Base-by-base conservation (phyloP, 1,139 yeast species). In the Pichia sp. region DNA sequence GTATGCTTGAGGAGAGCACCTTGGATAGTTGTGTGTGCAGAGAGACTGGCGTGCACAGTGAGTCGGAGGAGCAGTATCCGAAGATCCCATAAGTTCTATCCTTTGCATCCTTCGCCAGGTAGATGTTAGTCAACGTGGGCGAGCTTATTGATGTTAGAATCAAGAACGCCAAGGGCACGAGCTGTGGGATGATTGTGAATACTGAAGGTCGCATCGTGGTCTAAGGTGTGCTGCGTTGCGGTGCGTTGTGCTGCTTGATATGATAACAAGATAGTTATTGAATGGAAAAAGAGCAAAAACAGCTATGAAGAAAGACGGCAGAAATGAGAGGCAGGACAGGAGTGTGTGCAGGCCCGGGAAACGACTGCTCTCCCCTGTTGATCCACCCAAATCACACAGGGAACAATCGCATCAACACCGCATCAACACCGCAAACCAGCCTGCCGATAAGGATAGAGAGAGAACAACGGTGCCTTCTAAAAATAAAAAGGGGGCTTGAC, bases 81-180 rank as follows among this genome's bases (percentile, higher is more conserved):
- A 80, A 76, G 6, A 68, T 62, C 16, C 73, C 73, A 57, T 58
- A 67, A 2, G 31, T 49, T 16, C 57, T 56, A 53, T 59, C 63
- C 9, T 56, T 42, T 9, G 56, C 57, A 48, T 71, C 71, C 24
- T 67, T 68, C 54, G 71, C 80, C 33, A 81, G 63, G n/a, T 65
- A 63, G 53, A 81, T 71, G 2, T 70, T 49, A 1, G 66, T 55
- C 3, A 75, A 71, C 6, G 78, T 75, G 1, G 85, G 85, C 6
- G 74, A 67, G 3, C 81, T 71, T 29, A 81, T 70, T n/a, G 77
- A 71, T 0, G 80, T 77, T 42, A 81, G 62, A 20, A 81, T 66
- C 48, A 79, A 64, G 56, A 80, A 77, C 44, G 76, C 62, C 64
- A 70, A 54, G 1, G 80, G 67, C 6, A 72, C 69, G 38, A 75